Evolutionary conservation across 441 rosid genomes (phyloP), one percentile per base, ranked within the genome.

Genomic region (Erysimum pusillum): DNA sequence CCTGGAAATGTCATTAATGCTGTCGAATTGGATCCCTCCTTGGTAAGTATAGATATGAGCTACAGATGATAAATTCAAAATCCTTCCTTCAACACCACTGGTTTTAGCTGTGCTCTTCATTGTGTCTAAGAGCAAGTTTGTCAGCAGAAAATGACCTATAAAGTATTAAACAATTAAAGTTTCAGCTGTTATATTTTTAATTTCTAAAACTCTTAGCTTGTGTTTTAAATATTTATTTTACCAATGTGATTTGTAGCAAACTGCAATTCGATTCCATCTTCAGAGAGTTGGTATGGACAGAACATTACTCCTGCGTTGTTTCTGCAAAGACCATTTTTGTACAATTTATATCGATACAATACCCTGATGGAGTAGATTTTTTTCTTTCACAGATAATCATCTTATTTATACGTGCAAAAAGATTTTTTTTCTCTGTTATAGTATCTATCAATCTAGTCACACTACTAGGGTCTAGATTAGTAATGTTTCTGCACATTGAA

Each of bases 271-370:
- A 87, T 81, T 36, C 91, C 94, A 72, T 92, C 96, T 75, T 83
- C 85, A 4, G 98, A 88, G 42, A 89, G 89, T 80, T 88, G 93
- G 81, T 73, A 87, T 52, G 98, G 98, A 71, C 98, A 92, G 80
- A 92, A 92, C 98, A 92, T 92, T 28, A 92, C 78, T 1, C 98
- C 98, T n/a, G 98, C 98, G 78, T 92, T 92, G 87, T 92, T 92
- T 81, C 98, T 92, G 85, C 22, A 51, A 35, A 65, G 2, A 70
- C 14, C 67, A 17, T 35, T 67, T 59, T 51, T 11, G 17, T 15
- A 10, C 4, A 45, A 44, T 56, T 54, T 12, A 36, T 34, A 64
- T 74, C 7, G 1, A 32, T 13, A 31, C 12, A 51, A 7, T 18
- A 18, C 35, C 10, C n/a, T 65, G n/a, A 25, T 7, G 15, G 1